Evolutionary conservation across 2,329 filamentous ascomycete genomes (phyloP).

Genomic region (Diplodia mutila): DNA sequence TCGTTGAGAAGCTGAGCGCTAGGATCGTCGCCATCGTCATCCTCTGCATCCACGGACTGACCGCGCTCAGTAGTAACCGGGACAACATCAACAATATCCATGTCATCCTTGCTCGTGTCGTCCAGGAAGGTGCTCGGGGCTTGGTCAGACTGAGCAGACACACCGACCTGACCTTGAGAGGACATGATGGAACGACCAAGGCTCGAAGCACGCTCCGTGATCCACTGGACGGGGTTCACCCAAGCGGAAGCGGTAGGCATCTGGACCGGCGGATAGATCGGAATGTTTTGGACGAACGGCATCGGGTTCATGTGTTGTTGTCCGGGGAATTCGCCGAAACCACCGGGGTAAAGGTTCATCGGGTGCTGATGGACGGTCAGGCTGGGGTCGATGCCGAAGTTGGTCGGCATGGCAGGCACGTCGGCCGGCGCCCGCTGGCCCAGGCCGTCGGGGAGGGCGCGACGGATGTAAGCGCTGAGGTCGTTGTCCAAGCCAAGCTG

Average conservation of each 20-base stretch:
- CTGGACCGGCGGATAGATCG: not conserved
- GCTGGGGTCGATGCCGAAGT: not conserved
- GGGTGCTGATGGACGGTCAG: not conserved
- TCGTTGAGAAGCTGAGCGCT: not conserved
- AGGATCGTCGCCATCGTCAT: not conserved
- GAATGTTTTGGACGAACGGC: too few species aligned
- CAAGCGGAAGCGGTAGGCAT: not conserved
- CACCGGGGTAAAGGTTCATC: not conserved
- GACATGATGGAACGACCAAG: not conserved
- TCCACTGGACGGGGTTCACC: not conserved
- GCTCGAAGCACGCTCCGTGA: not conserved
- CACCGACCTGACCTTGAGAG: not conserved
- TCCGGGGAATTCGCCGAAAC: not conserved
- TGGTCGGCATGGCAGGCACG: not conserved
- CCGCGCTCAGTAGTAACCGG: not conserved
- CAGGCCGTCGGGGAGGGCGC: not conserved
- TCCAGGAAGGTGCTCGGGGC: not conserved
- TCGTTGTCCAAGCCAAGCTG: not conserved
- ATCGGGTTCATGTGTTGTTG: not conserved
- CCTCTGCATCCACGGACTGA: not conserved
- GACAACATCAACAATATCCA: not conserved
- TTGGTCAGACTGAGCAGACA: not conserved
- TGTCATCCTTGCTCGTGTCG: not conserved
- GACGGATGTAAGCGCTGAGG: not conserved
- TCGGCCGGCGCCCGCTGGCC: not conserved